These are phyloP conservation scores for Stachybotrys elegans DNA, from an alignment of 2,329 filamentous ascomycete genomes.

Conservation along the genomic window DNA sequence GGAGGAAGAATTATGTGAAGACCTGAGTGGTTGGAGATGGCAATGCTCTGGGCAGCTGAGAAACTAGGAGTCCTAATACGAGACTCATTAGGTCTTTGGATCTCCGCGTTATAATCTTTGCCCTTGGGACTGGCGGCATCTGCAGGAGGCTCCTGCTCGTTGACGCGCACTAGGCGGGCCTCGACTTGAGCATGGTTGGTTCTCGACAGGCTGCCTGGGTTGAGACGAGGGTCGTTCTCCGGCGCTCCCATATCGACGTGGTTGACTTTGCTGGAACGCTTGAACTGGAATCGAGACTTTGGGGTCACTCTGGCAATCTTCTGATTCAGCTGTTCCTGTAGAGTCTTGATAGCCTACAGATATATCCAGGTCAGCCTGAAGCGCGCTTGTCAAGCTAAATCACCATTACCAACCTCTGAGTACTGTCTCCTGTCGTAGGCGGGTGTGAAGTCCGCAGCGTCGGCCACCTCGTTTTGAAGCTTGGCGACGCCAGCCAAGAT, in stretches of 20 bases:
- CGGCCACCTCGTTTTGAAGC: slow-evolving; percentile 78
- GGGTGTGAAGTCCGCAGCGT: slow-evolving; percentile 76
- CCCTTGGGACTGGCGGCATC: slow-evolving; percentile 32
- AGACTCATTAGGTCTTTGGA: slow-evolving; percentile 33
- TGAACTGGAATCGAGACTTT: slow-evolving; percentile 81
- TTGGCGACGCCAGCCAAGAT: slow-evolving; percentile 74
- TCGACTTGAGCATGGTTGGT: slow-evolving; percentile 16
- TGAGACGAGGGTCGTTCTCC: slow-evolving; percentile 38
- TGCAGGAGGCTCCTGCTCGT: slow-evolving; percentile 29
- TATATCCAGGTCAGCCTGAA: slow-evolving; percentile 3
- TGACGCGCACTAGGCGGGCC: slow-evolving; percentile 7
- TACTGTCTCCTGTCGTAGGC: slow-evolving; percentile 88
- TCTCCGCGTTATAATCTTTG: slow-evolving; percentile 53
- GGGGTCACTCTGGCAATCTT: slow-evolving; percentile 64
- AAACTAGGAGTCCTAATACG: slow-evolving; percentile 58
- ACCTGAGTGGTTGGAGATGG: slow-evolving; percentile 61
- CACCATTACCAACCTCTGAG: slow-evolving; percentile 58
- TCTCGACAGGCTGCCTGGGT: slow-evolving; percentile 27
- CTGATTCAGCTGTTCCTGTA: slow-evolving; percentile 73
- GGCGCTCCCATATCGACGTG: slow-evolving; percentile 38
- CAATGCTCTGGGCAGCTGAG: slow-evolving; percentile 54
- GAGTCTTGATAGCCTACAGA: slow-evolving; percentile 67
- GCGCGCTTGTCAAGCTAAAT: slow-evolving; percentile 4
- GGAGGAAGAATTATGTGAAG: slow-evolving; percentile 73
- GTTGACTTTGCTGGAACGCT: slow-evolving; percentile 21